phyloP scores from a whole-genome alignment of 441 rosid genomes.

The Bruguiera hainesii region DNA sequence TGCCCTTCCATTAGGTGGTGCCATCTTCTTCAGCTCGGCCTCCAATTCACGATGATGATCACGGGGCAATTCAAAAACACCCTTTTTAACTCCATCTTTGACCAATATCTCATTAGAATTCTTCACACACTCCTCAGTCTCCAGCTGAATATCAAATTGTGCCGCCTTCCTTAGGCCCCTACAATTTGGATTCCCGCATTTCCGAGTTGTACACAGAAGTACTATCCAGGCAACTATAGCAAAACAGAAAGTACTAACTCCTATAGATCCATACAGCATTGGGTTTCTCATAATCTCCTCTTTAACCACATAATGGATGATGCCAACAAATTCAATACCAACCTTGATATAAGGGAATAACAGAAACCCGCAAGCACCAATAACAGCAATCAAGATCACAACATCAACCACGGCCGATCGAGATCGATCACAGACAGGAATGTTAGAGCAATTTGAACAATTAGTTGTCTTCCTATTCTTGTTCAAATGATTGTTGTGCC shows the following conservation, averaged over 20 bases:
- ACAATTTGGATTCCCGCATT: conserved; percentile 81
- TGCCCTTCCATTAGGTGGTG: conserved; percentile 84
- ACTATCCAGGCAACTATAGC: conserved; percentile 62
- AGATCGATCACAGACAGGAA: conserved; percentile 59
- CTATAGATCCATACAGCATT: conserved; percentile 61
- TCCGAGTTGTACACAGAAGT: conserved; percentile 52
- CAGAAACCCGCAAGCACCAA: conserved; percentile 68
- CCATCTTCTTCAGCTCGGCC: conserved; percentile 89
- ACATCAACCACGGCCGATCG: conserved; percentile 76
- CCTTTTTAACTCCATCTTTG: conserved; percentile 49
- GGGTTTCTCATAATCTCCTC: conserved; percentile 66
- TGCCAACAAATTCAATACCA: conserved; percentile 39
- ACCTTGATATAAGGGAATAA: conserved; percentile 60
- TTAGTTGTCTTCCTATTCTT: conserved; percentile 37
- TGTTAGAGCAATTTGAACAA: conserved; percentile 35
- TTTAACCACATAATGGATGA: conserved; percentile 41
- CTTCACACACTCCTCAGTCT: conserved; percentile 85
- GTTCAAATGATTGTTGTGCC: conserved; percentile 29
- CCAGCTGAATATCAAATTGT: conserved; percentile 86
- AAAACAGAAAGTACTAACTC: conserved; percentile 54
- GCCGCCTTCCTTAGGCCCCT: conserved; percentile 78
- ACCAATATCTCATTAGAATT: conserved; percentile 36
- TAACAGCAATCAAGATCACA: conserved; percentile 62
- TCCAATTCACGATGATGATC: conserved; percentile 80
- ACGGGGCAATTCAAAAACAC: conserved; percentile 65